Base-by-base conservation (phyloP, 2,329 filamentous ascomycete genomes). In the Zalaria obscura region DNA sequence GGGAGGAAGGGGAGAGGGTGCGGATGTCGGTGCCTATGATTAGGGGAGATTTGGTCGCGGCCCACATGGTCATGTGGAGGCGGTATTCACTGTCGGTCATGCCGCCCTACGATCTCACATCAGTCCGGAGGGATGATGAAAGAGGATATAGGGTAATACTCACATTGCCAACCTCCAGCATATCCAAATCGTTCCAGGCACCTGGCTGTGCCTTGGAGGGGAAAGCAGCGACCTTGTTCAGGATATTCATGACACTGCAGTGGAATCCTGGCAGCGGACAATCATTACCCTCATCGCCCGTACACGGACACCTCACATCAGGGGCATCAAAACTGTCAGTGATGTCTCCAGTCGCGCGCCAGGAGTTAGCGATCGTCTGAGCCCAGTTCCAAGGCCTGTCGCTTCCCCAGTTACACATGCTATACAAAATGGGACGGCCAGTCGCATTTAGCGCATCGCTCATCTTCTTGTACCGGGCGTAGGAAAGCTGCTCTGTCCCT, bases 11-110 rank as follows among this genome's bases (percentile, higher is more conserved):
- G 25, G 58, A 58, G 31, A 70, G 54, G 2, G 52, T 52, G 31
- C 54, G 54, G 36, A 70, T 55, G 41, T 68, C 60, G 40, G 65
- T 68, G 37, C 66, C 67, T 45, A 70, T 67, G 38, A 70, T 56
- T 27, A 69, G 51, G 1, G 68, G 67, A 3, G 65, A 67, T 42
- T 65, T 65, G 39, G 65, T 52, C n/a, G 66, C 55, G 2, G 66
- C 64, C 67, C 67, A 71, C 58, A 70, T 65, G 44, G 59, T 60
- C 52, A 69, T 64, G 47, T 70, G 67, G 3, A 61, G 51, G 31
- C 61, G 56, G 44, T 66, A 31, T 48, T 67, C 64, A 8, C 59
- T 58, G 45, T 69, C 65, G 25, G 51, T 51, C 46, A 63, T 45
- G 31, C 48, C 42, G 43, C 51, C 53, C 29, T 32, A 3, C n/a